Percentiles rank a stretch among this genome's conserved stretches.
Evolutionary conservation across 495 filamentous ascomycete species (phyloP).

Genomic region (Penicillium pancosmium): DNA sequence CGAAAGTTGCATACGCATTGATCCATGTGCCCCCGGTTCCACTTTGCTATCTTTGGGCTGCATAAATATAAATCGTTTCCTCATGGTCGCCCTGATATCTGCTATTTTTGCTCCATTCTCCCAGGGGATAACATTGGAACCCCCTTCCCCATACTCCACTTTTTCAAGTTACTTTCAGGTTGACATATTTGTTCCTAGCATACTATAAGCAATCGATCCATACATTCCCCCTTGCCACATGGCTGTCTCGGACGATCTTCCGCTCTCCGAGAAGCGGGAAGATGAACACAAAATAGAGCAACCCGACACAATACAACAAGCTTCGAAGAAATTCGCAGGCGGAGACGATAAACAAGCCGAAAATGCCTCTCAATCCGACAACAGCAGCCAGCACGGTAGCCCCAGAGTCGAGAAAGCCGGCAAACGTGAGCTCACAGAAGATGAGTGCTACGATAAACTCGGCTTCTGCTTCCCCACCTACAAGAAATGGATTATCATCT

Average conservation of each 20-base stretch:
- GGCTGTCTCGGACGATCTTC: conserved; percentile 5
- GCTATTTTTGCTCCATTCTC: background rate
- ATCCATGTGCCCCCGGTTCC: conserved; percentile 3
- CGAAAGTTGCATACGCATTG: conserved; percentile 1
- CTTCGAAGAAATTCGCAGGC: conserved; percentile 10
- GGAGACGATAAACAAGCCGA: conserved; percentile 24
- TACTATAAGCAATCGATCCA: background rate
- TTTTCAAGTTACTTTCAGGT: background rate
- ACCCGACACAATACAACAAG: background rate
- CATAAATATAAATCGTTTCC: conserved; percentile 9
- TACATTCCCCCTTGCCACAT: conserved; percentile 6
- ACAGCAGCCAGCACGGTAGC: conserved; percentile 9
- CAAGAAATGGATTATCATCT: conserved; percentile 78
- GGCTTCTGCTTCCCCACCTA: conserved; percentile 64
- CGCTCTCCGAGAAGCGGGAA: conserved; percentile 19
- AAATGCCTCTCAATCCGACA: conserved; percentile 22
- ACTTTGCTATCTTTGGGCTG: conserved; percentile 2
- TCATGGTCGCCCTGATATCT: background rate
- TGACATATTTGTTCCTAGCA: conserved; percentile 1
- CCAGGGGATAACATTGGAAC: background rate
- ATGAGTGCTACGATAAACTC: conserved; percentile 62
- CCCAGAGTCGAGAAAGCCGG: conserved; percentile 31
- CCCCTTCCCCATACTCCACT: conserved; percentile 7
- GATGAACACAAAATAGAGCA: conserved; percentile 2
- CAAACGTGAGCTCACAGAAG: conserved; percentile 62